These are phyloP conservation scores for Pontederia paniculata DNA, from an alignment of 176 grass and related monocot genomes.

Conservation along the genomic window DNA sequence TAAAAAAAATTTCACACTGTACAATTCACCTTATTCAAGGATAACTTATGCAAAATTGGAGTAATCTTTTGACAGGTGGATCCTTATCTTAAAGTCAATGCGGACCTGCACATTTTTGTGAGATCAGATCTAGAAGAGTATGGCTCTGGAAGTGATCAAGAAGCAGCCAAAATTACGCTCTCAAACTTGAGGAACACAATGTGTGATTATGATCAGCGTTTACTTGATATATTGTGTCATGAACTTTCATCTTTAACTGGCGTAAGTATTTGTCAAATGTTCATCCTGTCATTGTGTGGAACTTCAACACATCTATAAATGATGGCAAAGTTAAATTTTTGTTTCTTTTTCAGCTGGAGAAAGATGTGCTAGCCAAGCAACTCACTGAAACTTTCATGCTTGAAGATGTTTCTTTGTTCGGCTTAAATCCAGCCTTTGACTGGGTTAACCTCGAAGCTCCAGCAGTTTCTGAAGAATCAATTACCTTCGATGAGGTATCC, in stretches of 20 bases:
- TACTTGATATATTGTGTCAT: slow-evolving; percentile 53
- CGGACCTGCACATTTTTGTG: slow-evolving; percentile 78
- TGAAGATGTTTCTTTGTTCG: slow-evolving; percentile 82
- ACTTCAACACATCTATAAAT: not conserved
- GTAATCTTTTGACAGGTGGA: slow-evolving; percentile 51
- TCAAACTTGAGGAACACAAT: slow-evolving; percentile 44
- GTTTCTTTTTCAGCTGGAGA: slow-evolving; percentile 41
- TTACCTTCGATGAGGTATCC: slow-evolving; percentile 83
- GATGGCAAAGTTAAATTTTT: slow-evolving; percentile 8
- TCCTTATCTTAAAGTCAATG: slow-evolving; percentile 73
- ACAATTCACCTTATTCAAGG: too few species aligned
- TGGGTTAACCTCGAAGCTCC: slow-evolving; percentile 52
- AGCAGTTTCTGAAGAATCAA: slow-evolving; percentile 85
- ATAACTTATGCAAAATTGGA: too few species aligned
- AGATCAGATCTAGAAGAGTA: slow-evolving; percentile 66
- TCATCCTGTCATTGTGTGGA: not conserved
- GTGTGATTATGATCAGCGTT: slow-evolving; percentile 31
- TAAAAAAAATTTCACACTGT: too few species aligned
- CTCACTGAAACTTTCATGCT: slow-evolving; percentile 63
- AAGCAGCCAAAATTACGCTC: slow-evolving; percentile 45
- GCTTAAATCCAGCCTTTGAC: slow-evolving; percentile 60
- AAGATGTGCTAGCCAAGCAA: slow-evolving; percentile 42
- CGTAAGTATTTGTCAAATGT: slow-evolving; percentile 34
- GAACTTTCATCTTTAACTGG: slow-evolving; percentile 48
- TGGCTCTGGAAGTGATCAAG: slow-evolving; percentile 62